Evolutionary conservation across 2,329 filamentous ascomycete genomes (phyloP).

Genomic region (Monosporascus sp.): DNA sequence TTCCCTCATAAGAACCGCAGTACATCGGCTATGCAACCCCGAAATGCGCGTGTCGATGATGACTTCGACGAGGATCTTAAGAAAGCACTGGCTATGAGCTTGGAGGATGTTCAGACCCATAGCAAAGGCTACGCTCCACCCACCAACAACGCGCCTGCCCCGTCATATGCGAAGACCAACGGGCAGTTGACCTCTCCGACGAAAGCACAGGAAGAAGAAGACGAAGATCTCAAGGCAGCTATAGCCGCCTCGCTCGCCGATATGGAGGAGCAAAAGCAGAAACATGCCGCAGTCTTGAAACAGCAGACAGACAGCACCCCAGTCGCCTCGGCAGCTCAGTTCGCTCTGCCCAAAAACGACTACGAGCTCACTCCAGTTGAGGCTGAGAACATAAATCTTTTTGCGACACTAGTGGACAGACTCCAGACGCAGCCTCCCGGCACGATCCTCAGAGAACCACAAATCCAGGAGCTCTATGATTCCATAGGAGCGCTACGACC

Average conservation of each 20-base stretch:
- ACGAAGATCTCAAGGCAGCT: slow-evolving; percentile 87
- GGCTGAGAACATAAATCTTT: slow-evolving; percentile 95
- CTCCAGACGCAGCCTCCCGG: slow-evolving; percentile 92
- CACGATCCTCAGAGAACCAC: slow-evolving; percentile 91
- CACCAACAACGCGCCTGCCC: slow-evolving; percentile 28
- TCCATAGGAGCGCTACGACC: slow-evolving; percentile 90
- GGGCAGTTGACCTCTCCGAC: slow-evolving; percentile 25
- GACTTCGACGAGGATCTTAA: slow-evolving; percentile 94
- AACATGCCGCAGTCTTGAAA: slow-evolving; percentile 77
- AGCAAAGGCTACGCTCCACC: slow-evolving; percentile 68
- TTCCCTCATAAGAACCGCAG: slow-evolving; percentile 58
- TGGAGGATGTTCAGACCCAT: slow-evolving; percentile 83
- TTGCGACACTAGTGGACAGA: slow-evolving; percentile 88
- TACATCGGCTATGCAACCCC: slow-evolving; percentile 74
- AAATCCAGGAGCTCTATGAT: slow-evolving; percentile 97
- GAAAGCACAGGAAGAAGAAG: slow-evolving; percentile 70
- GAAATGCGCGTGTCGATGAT: slow-evolving; percentile 80
- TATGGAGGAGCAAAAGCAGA: slow-evolving; percentile 97
- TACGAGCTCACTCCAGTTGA: slow-evolving; percentile 92
- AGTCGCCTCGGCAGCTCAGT: slow-evolving; percentile 43
- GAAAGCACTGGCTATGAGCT: slow-evolving; percentile 88
- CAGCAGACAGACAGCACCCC: slow-evolving; percentile 60
- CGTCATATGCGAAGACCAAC: slow-evolving; percentile 28
- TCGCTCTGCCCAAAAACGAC: slow-evolving; percentile 73
- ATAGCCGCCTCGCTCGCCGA: slow-evolving; percentile 92